Conservation (phyloP, 352 stramenopile species). For the Pythium folliculosum region DNA sequence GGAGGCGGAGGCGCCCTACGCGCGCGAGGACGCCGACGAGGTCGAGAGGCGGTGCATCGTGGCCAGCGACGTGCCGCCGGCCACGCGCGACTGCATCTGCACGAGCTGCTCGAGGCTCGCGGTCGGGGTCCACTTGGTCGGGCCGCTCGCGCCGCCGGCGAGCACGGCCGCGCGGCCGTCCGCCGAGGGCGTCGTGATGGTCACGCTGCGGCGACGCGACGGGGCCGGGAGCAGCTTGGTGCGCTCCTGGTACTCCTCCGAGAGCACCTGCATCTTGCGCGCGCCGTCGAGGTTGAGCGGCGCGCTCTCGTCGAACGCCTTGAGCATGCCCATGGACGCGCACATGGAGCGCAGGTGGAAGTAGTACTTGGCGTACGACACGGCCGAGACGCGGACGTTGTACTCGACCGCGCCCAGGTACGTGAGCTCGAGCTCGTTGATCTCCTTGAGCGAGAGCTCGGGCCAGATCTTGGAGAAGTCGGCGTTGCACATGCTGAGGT, state of each 20-base stretch:
- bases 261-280: slow-evolving; percentile 87
- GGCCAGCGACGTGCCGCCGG: slow-evolving; percentile 45
- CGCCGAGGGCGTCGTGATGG: slow-evolving; percentile 62
- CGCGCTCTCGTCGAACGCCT: slow-evolving; percentile 72
- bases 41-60: slow-evolving; percentile 61
- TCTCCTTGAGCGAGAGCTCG: slow-evolving; percentile 90
- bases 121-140: slow-evolving; percentile 53
- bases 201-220: slow-evolving; percentile 75
- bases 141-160: slow-evolving; percentile 17
- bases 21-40: slow-evolving; percentile 21
- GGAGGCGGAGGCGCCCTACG: neutral
- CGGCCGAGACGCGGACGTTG: slow-evolving; percentile 85
- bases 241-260: slow-evolving; percentile 85
- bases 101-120: slow-evolving; percentile 84
- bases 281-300: slow-evolving; percentile 82
- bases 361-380: slow-evolving; percentile 95
- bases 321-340: slow-evolving; percentile 83
- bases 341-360: slow-evolving; percentile 96
- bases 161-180: slow-evolving; percentile 28
- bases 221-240: slow-evolving; percentile 73
- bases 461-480: slow-evolving; percentile 96
- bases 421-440: slow-evolving; percentile 95
- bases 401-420: slow-evolving; percentile 91
- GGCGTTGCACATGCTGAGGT: slow-evolving; percentile 97
- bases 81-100: slow-evolving; percentile 79